Conservation (phyloP, 805 yeast genomes). For the Zygosaccharomyces gambellarensis region DNA sequence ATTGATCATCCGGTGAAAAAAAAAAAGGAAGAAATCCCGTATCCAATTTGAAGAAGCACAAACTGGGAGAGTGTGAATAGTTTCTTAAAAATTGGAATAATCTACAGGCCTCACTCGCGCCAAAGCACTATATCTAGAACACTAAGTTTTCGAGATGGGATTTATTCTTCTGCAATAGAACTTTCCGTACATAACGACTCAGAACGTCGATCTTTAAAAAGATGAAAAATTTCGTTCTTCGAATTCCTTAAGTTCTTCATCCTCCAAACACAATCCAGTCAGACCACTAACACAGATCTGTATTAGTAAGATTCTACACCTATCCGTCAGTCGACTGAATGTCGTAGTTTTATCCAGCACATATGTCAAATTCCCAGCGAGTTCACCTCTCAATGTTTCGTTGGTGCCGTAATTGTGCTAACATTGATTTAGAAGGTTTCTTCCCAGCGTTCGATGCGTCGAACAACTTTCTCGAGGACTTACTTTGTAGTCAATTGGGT, state of each 20-base stretch:
- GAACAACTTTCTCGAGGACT: not conserved
- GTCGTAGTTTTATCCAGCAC: conserved; percentile 30
- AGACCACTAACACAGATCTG: not conserved
- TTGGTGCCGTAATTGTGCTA: conserved; percentile 45
- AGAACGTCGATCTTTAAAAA: not conserved
- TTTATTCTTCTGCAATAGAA: not conserved
- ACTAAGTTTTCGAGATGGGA: not conserved
- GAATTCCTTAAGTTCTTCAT: not conserved
- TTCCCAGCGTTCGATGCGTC: conserved; percentile 2
- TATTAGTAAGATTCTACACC: not conserved
- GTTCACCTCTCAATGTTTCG: conserved; percentile 29
- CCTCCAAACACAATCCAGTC: not conserved
- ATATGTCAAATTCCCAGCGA: conserved; percentile 43
- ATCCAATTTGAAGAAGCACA: not conserved
- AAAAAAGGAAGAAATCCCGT: not conserved
- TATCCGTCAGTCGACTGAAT: conserved; percentile 2
- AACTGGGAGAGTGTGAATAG: not conserved
- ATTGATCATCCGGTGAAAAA: not conserved
- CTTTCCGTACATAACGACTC: not conserved
- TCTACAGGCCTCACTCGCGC: not conserved
- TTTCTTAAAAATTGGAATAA: not conserved
- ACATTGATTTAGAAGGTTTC: conserved; percentile 22
- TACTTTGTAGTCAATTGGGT: not conserved
- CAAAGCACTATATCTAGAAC: not conserved
- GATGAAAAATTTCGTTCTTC: not conserved